A percentile compares a stretch with the other conserved stretches of the same genome.
phyloP scores from a whole-genome alignment of 352 stramenopile species.

The Pythium scleroteichum region DNA sequence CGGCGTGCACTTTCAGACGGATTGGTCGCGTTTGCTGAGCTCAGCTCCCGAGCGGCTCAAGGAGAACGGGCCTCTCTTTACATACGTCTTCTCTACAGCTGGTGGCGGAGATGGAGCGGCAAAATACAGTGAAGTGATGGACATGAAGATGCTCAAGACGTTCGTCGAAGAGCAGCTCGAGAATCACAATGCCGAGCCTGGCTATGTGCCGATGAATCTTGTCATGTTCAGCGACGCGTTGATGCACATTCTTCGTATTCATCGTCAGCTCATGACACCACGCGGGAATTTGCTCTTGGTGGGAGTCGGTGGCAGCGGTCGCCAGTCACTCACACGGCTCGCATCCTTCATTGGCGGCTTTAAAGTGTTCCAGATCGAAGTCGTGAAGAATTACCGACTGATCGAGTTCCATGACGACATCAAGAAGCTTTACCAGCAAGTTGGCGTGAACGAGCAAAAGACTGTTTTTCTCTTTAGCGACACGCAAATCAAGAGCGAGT shows the following conservation, averaged over 20 bases:
- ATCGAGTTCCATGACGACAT: constrained; percentile 93
- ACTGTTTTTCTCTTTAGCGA: constrained; percentile 94
- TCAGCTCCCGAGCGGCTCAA: constrained; percentile 67
- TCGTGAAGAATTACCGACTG: constrained; percentile 92
- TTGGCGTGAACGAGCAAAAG: constrained; percentile 79
- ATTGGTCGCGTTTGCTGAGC: constrained; percentile 66
- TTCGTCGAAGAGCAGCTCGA: constrained; percentile 91
- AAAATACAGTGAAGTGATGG: constrained; percentile 80
- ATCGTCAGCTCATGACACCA: constrained; percentile 86
- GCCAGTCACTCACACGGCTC: constrained; percentile 88
- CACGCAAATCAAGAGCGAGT: constrained; percentile 93
- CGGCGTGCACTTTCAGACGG: constrained; percentile 73
- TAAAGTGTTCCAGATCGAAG: constrained; percentile 92
- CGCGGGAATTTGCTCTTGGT: constrained; percentile 92
- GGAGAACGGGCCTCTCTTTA: constrained; percentile 81
- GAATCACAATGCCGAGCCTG: constrained; percentile 90
- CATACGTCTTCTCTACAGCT: constrained; percentile 69
- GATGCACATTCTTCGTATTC: constrained; percentile 90
- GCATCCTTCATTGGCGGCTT: constrained; percentile 89
- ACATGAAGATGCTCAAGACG: constrained; percentile 86
- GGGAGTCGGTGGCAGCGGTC: constrained; percentile 89
- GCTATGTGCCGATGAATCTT: constrained; percentile 88
- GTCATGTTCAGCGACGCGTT: constrained; percentile 92
- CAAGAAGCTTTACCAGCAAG: constrained; percentile 86
- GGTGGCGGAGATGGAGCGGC: constrained; percentile 29